phyloP scores from a whole-genome alignment of 1,284 basidiomycete genomes.

The Sporisorium iseilematis-ciliati region DNA sequence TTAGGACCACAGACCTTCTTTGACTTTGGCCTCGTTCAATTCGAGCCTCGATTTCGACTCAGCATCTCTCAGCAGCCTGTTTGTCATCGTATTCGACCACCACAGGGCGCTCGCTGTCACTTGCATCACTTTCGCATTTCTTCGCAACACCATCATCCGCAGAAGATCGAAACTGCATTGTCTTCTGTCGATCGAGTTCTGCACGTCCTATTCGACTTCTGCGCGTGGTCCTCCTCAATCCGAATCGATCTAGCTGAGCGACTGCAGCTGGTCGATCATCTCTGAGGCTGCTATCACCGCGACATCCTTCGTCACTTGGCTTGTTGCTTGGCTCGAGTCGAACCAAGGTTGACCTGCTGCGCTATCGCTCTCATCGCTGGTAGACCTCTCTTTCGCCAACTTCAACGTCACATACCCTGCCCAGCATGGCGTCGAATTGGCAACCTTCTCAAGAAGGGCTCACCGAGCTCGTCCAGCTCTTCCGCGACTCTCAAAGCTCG shows the following conservation, averaged over 20 bases:
- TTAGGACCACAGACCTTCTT: not conserved
- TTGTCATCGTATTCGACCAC: not conserved
- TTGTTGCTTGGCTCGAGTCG: too few relatives aligned
- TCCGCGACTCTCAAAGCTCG: constrained; percentile 63
- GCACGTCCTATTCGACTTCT: too few relatives aligned
- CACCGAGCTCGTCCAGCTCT: constrained; percentile 62
- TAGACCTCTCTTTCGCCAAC: not conserved
- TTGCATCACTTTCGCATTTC: not conserved
- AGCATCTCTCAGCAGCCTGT: not conserved
- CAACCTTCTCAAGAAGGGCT: constrained; percentile 62
- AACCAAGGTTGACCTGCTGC: not conserved
- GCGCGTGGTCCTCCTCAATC: too few relatives aligned
- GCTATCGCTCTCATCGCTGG: not conserved
- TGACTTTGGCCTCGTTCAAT: not conserved
- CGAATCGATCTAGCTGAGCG: too few relatives aligned
- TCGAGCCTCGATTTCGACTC: constrained; percentile 4
- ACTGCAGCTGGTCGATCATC: too few relatives aligned
- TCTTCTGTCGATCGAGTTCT: too few relatives aligned
- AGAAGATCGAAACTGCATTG: too few relatives aligned
- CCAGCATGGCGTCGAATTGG: constrained; percentile 53
- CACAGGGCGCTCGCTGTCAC: not conserved
- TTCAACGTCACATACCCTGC: not conserved
- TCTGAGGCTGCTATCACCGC: too few relatives aligned
- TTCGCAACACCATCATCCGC: not conserved
- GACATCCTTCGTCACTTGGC: too few relatives aligned